phyloP scores from a whole-genome alignment of 192 early-diverging fungal species.

The Entomortierella chlamydospora region DNA sequence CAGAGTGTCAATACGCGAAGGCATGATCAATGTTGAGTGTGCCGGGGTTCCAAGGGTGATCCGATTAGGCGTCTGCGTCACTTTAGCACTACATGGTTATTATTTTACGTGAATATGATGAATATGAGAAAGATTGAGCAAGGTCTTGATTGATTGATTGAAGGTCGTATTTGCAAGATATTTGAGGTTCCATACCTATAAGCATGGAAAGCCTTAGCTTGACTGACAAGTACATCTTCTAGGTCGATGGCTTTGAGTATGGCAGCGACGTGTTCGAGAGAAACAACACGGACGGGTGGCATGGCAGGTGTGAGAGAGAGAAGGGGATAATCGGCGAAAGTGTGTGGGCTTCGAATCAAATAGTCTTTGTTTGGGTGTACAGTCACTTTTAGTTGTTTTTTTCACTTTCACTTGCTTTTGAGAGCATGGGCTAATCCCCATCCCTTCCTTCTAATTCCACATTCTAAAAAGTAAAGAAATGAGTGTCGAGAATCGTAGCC shows the following conservation, averaged over 20 bases:
- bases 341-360: neutral
- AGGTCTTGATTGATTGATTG: neutral
- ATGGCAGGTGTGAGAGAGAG: constrained; percentile 5
- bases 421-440: too few species aligned
- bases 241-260: constrained; percentile 27
- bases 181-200: constrained; percentile 23
- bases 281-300: constrained; percentile 42
- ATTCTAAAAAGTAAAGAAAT: neutral
- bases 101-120: neutral
- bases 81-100: constrained; percentile 17
- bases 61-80: constrained; percentile 60
- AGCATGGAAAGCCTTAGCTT: constrained; percentile 42
- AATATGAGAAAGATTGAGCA: neutral
- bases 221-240: constrained; percentile 32
- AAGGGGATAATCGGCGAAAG: neutral
- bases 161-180: too few species aligned
- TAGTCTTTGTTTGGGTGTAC: too few species aligned
- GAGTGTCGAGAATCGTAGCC: neutral
- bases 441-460: neutral
- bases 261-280: constrained; percentile 38
- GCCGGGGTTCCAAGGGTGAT: constrained; percentile 44
- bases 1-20: constrained; percentile 56
- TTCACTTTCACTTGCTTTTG: too few species aligned
- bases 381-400: too few species aligned
- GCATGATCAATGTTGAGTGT: constrained; percentile 63